Percentiles rank a stretch among this genome's conserved stretches.
phyloP scores from a whole-genome alignment of 2,329 filamentous ascomycete species.

The Pseudogymnoascus sp. region DNA sequence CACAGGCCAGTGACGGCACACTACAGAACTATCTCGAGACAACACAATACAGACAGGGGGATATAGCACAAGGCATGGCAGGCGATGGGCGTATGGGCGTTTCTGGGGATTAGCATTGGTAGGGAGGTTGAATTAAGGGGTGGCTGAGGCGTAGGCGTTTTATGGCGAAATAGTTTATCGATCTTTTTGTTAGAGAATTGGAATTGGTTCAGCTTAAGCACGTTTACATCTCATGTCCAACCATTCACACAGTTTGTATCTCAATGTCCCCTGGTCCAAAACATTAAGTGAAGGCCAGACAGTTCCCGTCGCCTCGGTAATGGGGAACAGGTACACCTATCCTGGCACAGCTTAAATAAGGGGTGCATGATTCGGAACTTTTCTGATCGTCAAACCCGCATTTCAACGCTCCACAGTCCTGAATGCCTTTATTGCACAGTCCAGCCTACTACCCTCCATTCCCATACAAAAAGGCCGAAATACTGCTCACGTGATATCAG shows the following conservation, averaged over 20 bases:
- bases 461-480: not conserved
- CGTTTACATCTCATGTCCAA: not conserved
- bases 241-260: not conserved
- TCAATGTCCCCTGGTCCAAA: not conserved
- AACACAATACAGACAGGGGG: not conserved
- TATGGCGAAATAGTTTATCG: not conserved
- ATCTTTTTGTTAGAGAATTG: not conserved
- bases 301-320: not conserved
- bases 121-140: not conserved
- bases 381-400: not conserved
- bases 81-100: not conserved
- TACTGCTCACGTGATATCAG: not conserved
- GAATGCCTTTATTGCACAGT: not conserved
- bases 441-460: not conserved
- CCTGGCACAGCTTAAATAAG: not conserved
- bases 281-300: not conserved
- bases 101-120: not conserved
- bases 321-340: not conserved
- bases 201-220: not conserved
- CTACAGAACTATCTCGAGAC: not conserved
- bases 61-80: not conserved
- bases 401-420: not conserved
- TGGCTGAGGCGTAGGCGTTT: not conserved
- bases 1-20: not conserved
- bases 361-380: not conserved